phyloP scores from a whole-genome alignment of 495 filamentous ascomycete genomes.

The Usnea hakonensis region DNA sequence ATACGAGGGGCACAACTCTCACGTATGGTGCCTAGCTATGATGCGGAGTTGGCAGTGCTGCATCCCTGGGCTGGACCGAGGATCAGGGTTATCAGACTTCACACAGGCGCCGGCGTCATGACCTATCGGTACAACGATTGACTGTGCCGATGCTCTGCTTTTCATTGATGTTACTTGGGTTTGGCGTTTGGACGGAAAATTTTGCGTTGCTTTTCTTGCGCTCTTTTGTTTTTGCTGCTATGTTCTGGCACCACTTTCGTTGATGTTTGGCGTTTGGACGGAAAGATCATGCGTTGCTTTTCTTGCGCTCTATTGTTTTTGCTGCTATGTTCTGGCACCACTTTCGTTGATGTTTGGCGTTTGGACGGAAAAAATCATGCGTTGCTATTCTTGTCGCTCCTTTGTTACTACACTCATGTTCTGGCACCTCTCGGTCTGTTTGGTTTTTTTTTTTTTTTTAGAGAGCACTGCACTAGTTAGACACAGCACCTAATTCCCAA shows the following conservation, averaged over 20 bases:
- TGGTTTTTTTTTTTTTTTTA: too few species aligned
- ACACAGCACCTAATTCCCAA: not conserved
- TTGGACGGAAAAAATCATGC: not conserved
- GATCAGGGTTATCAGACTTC: not conserved
- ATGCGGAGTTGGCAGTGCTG: not conserved
- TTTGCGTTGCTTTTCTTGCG: not conserved
- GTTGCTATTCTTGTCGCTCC: not conserved
- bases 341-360: not conserved
- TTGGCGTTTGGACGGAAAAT: not conserved
- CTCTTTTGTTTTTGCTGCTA: not conserved
- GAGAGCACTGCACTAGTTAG: not conserved
- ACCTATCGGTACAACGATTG: not conserved
- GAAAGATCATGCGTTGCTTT: not conserved
- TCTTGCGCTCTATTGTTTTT: not conserved
- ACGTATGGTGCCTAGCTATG: too few species aligned
- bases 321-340: not conserved
- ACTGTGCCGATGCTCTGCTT: not conserved
- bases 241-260: not conserved
- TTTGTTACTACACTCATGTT: not conserved
- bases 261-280: not conserved
- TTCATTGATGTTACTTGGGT: not conserved
- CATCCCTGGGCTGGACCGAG: not conserved
- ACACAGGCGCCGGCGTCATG: not conserved
- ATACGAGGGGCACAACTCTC: too few species aligned
- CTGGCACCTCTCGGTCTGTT: not conserved